Conservation (phyloP, 331 rosid genomes). For the Pyracantha coccinea region DNA sequence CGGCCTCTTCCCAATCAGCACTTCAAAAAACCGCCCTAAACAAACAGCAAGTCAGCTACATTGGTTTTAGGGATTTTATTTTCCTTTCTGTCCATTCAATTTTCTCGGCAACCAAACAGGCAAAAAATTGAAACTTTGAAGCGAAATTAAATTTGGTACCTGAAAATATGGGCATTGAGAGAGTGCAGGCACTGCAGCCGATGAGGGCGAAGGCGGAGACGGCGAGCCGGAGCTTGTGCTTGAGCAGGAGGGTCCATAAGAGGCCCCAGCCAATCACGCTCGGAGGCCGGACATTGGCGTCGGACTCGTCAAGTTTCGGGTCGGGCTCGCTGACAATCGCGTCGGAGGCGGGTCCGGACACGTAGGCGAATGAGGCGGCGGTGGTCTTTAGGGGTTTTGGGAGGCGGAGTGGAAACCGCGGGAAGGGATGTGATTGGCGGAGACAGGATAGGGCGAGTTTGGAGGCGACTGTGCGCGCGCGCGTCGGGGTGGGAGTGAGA, state of each 20-base stretch:
- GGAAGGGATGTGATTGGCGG: conserved; percentile 22
- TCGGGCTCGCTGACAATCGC: conserved; percentile 44
- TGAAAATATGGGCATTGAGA: conserved; percentile 84
- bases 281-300: conserved; percentile 11
- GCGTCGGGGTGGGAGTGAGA: conserved; percentile 11
- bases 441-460: conserved; percentile 3
- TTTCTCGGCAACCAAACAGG: conserved; percentile 5
- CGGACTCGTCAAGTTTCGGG: conserved; percentile 31
- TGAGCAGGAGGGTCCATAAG: conserved; percentile 46
- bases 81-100: background rate
- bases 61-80: no score
- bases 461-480: conserved; percentile 9
- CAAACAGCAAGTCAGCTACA: background rate
- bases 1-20: conserved; percentile 71
- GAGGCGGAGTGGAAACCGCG: conserved; percentile 20
- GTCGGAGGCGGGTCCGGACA: conserved; percentile 76
- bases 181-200: conserved; percentile 73
- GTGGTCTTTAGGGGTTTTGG: background rate
- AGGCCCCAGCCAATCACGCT: conserved; percentile 46
- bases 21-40: conserved; percentile 79
- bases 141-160: conserved; percentile 22
- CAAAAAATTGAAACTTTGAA: background rate
- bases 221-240: conserved; percentile 57
- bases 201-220: conserved; percentile 45
- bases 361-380: conserved; percentile 47